These are phyloP conservation scores for Penicillium sp. DNA, from an alignment of 2,329 filamentous ascomycete species.

Conservation along the genomic window DNA sequence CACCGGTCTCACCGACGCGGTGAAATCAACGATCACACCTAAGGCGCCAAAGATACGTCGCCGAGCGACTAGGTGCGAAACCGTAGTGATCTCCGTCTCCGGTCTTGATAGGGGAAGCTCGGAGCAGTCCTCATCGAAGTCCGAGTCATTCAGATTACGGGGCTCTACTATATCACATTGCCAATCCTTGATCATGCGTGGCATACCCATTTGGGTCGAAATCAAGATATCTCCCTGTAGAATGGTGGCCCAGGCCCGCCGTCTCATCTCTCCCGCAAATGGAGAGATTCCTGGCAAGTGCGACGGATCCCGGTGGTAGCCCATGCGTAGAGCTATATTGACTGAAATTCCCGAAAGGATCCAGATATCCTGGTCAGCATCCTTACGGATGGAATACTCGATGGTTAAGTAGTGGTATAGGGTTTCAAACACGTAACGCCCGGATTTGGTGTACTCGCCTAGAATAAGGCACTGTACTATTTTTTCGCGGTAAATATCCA, in stretches of 20 bases:
- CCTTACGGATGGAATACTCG: conserved; percentile 52
- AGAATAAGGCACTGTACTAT: conserved; percentile 55
- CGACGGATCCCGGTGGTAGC: conserved; percentile 55
- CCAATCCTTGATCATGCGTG: conserved; percentile 57
- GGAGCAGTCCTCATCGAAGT: conserved; percentile 51
- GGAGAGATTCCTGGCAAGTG: conserved; percentile 52
- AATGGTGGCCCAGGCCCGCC: conserved; percentile 40
- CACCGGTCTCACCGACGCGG: conserved; percentile 23
- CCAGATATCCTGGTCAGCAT: conserved; percentile 55
- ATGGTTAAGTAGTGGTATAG: conserved; percentile 55
- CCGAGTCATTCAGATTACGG: conserved; percentile 57
- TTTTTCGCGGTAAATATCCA: conserved; percentile 24
- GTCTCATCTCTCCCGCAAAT: conserved; percentile 54
- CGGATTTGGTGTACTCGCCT: conserved; percentile 54
- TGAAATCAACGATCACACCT: conserved; percentile 32
- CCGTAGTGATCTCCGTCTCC: conserved; percentile 50
- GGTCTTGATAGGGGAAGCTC: conserved; percentile 54
- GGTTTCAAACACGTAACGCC: conserved; percentile 55
- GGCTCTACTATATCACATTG: conserved; percentile 58
- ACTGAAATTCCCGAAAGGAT: conserved; percentile 54
- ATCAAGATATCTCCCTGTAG: conserved; percentile 57
- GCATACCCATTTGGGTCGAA: conserved; percentile 62
- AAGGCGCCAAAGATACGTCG: conserved; percentile 29
- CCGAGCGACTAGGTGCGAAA: conserved; percentile 35
- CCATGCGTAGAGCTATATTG: conserved; percentile 59